phyloP scores from a whole-genome alignment of 495 filamentous ascomycete species.

The Neurospora sp. region DNA sequence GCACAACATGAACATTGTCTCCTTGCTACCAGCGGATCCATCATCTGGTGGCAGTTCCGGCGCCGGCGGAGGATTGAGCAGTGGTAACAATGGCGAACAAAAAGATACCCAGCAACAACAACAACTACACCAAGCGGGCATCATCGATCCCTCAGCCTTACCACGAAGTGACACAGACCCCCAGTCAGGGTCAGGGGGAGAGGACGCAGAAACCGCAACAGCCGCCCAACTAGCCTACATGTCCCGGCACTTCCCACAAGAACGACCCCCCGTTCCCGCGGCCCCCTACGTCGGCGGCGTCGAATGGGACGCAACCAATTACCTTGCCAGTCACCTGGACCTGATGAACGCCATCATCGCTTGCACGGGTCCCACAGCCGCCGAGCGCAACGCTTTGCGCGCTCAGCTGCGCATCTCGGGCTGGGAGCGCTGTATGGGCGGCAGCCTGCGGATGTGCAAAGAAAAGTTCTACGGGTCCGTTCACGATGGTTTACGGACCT shows the following conservation, averaged over 20 bases:
- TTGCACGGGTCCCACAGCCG: slow-evolving; percentile 54
- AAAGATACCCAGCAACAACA: neutral
- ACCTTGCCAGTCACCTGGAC: slow-evolving; percentile 84
- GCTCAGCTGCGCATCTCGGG: slow-evolving; percentile 70
- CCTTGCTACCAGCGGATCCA: slow-evolving; percentile 36
- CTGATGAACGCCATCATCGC: slow-evolving; percentile 85
- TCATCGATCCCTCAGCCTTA: neutral
- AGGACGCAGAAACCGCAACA: slow-evolving; percentile 19
- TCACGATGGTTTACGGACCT: slow-evolving; percentile 78
- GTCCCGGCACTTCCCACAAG: slow-evolving; percentile 71
- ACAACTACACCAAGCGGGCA: neutral
- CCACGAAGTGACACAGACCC: slow-evolving; percentile 1
- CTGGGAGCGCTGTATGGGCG: slow-evolving; percentile 85
- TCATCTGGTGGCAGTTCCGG: slow-evolving; percentile 8
- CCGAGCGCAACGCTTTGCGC: slow-evolving; percentile 71
- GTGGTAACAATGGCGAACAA: neutral
- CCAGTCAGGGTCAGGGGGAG: neutral
- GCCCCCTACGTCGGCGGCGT: slow-evolving; percentile 96
- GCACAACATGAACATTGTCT: slow-evolving; percentile 82
- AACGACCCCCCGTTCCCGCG: slow-evolving; percentile 82
- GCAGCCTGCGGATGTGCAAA: slow-evolving; percentile 79
- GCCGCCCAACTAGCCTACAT: slow-evolving; percentile 39
- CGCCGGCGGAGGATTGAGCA: slow-evolving; percentile 2
- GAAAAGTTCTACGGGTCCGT: slow-evolving; percentile 92
- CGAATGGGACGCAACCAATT: slow-evolving; percentile 98